A percentile compares a stretch with the other conserved stretches of the same genome.
Evolutionary conservation across 1,139 yeast genomes (phyloP).

Genomic region (Yamadazyma mexicana): DNA sequence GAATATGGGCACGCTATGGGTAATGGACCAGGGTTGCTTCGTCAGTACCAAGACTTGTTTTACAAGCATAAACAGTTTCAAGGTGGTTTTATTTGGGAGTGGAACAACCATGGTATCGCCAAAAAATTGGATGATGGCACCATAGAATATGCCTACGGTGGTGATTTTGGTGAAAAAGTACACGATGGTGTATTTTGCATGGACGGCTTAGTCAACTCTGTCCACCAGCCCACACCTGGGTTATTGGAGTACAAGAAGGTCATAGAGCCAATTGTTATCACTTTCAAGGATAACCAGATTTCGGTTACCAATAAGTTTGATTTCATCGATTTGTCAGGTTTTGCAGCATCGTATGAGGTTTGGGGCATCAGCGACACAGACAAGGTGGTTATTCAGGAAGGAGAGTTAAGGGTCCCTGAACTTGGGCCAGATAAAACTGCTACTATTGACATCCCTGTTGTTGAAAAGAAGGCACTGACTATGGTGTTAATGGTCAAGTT

Average conservation of each 20-base stretch:
- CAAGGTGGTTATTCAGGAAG: neutral
- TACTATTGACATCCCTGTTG: neutral
- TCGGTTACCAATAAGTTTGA: slow-evolving; percentile 15
- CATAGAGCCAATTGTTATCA: slow-evolving; percentile 25
- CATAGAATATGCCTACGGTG: slow-evolving; percentile 28
- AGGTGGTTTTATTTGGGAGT: slow-evolving; percentile 40
- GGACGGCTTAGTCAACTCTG: slow-evolving; percentile 33
- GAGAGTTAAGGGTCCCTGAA: neutral
- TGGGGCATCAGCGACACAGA: slow-evolving; percentile 1
- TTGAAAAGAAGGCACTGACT: no score
- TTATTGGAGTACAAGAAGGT: slow-evolving; percentile 27
- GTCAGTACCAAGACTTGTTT: slow-evolving; percentile 30
- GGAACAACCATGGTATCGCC: slow-evolving; percentile 35
- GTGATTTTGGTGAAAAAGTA: slow-evolving; percentile 33
- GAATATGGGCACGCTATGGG: slow-evolving; percentile 42
- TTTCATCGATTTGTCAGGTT: slow-evolving; percentile 12
- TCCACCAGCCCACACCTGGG: slow-evolving; percentile 34
- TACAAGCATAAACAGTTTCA: slow-evolving; percentile 25
- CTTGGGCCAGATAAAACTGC: neutral
- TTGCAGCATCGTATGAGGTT: slow-evolving; percentile 7
- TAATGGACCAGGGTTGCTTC: slow-evolving; percentile 33
- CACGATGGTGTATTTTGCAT: slow-evolving; percentile 35
- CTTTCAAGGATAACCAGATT: slow-evolving; percentile 10
- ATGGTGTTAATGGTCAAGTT: slow-evolving; percentile 10
- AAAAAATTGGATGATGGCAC: slow-evolving; percentile 14